Conservation (phyloP, 768 basidiomycete genomes). For the Mycena vulgaris region DNA sequence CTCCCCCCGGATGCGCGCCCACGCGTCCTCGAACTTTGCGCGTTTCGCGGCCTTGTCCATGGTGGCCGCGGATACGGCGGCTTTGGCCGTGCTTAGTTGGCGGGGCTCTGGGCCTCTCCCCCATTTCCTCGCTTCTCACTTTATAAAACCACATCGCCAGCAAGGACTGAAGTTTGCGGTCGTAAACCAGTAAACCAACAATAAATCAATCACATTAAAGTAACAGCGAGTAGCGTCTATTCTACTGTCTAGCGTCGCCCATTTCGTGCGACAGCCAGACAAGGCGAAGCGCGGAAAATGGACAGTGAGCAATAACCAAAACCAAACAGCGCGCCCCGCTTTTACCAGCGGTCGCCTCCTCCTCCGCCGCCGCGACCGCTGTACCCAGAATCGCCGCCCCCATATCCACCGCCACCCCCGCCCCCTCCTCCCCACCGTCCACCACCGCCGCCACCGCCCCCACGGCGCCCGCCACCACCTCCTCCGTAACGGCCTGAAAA, state of each 20-base stretch:
- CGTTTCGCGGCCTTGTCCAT: slow-evolving; percentile 52
- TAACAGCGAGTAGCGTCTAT: slow-evolving; percentile 18
- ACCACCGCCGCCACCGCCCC: slow-evolving; percentile 58
- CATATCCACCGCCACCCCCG: slow-evolving; percentile 58
- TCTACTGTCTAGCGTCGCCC: slow-evolving; percentile 31
- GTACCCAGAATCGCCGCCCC: slow-evolving; percentile 61
- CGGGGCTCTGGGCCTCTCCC: too few species aligned
- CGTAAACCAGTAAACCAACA: neutral
- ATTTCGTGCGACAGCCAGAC: slow-evolving; percentile 36
- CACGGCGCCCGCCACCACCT: slow-evolving; percentile 64
- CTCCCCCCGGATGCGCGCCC: slow-evolving; percentile 81
- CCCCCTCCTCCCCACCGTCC: slow-evolving; percentile 64
- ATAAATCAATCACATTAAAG: slow-evolving; percentile 29
- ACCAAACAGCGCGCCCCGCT: neutral
- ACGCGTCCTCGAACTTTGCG: slow-evolving; percentile 81
- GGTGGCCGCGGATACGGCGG: too few species aligned
- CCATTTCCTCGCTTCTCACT: too few species aligned
- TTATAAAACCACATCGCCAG: too few species aligned
- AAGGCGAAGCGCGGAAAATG: slow-evolving; percentile 31
- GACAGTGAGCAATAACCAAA: slow-evolving; percentile 5
- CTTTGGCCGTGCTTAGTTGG: too few species aligned
- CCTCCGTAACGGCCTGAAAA: slow-evolving; percentile 73
- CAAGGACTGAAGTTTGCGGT: too few species aligned
- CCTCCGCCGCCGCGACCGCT: slow-evolving; percentile 42
- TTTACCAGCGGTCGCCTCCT: slow-evolving; percentile 50